Base-by-base conservation (phyloP, 495 filamentous ascomycete species). In the Bacidia gigantensis region DNA sequence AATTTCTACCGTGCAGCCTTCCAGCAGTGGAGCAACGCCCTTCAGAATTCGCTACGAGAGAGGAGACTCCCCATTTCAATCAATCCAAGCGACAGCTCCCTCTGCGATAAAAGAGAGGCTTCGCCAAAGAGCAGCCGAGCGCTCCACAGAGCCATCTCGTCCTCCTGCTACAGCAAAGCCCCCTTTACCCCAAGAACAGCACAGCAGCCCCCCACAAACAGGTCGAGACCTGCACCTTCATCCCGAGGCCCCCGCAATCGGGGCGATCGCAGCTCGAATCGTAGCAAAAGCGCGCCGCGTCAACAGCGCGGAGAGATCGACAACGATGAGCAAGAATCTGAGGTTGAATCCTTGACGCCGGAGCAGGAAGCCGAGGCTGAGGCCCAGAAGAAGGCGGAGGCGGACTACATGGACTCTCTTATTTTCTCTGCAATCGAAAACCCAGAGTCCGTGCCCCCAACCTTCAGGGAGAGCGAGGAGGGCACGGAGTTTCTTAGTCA, bases 41-140 rank as follows among this genome's bases (percentile, higher is more conserved):
- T 50, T 50, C 26, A 50, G 38, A 38, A 38, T 50, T 22, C 22
- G 14, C 47, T 50, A 50, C 18, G 29, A 32, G n/a, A 23, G n/a
- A 17, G 14, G 29, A 11, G 29, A 25, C 32, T 18, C 11, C 12
- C 20, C 26, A 7, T 14, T 7, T 23, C 26, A 38, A 38, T 20
- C 17, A 17, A 10, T 7, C 26, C 23, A 26, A 3, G 47, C 47
- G 3, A 50, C 47, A 12, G 47, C 29, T 7, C 47, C 47, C 32
- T 12, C 32, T 11, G 24, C 26, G 3, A 9, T 50, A n/a, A 50
- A 50, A 50, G 47, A 50, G 22, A 32, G 47, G 12, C 32, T 50
- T 10, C 26, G 47, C 11, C 47, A 50, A 38, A 22, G 47, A 12
- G 47, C 47, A 11, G 17, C 23, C 18, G 47, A 50, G 47, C 26